phyloP scores from a whole-genome alignment of 805 yeast genomes.

The Geotrichum ghanense region DNA sequence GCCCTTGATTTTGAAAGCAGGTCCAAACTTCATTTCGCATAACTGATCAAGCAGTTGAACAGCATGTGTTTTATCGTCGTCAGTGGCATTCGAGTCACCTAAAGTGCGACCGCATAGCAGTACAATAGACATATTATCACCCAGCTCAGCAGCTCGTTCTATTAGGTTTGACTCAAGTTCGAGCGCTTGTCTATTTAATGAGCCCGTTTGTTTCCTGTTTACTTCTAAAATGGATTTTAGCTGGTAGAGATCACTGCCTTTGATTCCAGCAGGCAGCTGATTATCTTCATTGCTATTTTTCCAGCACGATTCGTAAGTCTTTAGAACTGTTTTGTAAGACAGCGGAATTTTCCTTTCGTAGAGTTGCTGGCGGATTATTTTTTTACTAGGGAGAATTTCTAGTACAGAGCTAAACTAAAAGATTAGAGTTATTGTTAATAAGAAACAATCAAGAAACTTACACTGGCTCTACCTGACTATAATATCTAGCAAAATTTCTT shows the following conservation, averaged over 20 bases:
- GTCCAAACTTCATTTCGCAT: conserved; percentile 51
- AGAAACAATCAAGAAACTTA: background rate
- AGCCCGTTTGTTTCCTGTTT: conserved; percentile 48
- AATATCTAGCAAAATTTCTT: too few species aligned
- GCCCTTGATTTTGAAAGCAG: conserved; percentile 68
- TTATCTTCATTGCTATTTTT: conserved; percentile 8
- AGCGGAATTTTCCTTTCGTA: conserved; percentile 18
- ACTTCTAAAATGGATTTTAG: conserved; percentile 58
- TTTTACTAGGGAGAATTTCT: conserved; percentile 9
- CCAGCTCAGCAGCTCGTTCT: conserved; percentile 77
- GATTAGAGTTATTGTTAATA: background rate
- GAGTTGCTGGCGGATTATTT: conserved; percentile 15
- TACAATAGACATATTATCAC: conserved; percentile 71
- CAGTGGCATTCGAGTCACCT: conserved; percentile 24
- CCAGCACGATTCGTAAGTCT: conserved; percentile 13
- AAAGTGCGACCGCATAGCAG: conserved; percentile 42
- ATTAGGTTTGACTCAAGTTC: conserved; percentile 59
- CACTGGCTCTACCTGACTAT: background rate
- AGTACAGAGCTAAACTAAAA: background rate
- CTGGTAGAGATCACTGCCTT: conserved; percentile 49
- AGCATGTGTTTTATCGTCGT: conserved; percentile 56
- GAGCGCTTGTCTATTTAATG: conserved; percentile 43
- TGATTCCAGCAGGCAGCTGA: conserved; percentile 35
- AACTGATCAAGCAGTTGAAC: conserved; percentile 46
- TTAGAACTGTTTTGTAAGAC: conserved; percentile 12